Evolutionary conservation across 139 green algal genomes (phyloP), one percentile per base, ranked within the genome.

Genomic region (Microglena sp.): DNA sequence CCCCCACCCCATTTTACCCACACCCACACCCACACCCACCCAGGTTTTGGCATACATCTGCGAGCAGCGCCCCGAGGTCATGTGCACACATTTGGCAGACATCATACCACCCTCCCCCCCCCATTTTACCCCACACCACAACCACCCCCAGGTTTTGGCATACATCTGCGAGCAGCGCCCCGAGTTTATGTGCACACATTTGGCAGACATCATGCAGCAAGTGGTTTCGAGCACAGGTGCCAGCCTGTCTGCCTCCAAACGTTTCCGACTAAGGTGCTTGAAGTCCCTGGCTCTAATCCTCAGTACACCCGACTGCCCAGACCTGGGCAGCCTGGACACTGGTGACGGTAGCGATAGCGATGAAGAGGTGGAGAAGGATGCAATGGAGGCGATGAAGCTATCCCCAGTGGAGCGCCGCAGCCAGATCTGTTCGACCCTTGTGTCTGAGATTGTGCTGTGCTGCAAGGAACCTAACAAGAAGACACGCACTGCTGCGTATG

Each of bases 401-500:
- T 55, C 45, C 45, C 45, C 45, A 55, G 45, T 24, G n/a, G 28
- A 24, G 5, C 4, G 45, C n/a, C 45, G 45, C 5, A 22, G 28
- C 4, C n/a, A 55, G 45, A 24, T 55, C n/a, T 22, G 27, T 22
- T 22, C 45, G 6, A 31, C 45, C 6, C 75, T 96, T 63, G 79
- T 97, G 46, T 79, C 73, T 2, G 92, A 98, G 69, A 86, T 97
- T 28, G 82, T 97, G 54, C 74, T 98, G 36, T 84, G 77, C n/a
- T 85, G 86, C n/a, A 98, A 98, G 76, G 92, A 97, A 83, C 66
- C 81, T 22, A 95, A 96, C 77, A 81, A 70, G 53, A 89, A 85
- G 77, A 93, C 93, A 1, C 82, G 90, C 4, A 67, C 68, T 5
- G 78, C 81, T 6, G 93, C 92, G 0, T 97, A 94, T 69, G 78